Evolutionary conservation across 352 stramenopile genomes (phyloP).

Genomic region (Phytophthora colocasiae): DNA sequence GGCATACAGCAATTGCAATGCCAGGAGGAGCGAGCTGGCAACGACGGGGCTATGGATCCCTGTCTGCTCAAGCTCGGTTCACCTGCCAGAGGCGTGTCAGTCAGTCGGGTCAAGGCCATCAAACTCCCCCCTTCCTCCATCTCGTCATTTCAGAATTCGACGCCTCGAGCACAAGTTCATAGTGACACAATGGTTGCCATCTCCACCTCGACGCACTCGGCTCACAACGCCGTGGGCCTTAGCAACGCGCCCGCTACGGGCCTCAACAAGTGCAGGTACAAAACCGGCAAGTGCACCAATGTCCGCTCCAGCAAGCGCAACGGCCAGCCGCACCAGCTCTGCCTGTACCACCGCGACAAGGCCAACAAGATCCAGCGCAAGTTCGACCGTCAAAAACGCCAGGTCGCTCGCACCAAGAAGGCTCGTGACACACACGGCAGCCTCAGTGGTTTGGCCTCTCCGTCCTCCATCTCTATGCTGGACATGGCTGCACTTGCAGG

Average conservation of each 20-base stretch:
- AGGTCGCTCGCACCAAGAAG: conserved; percentile 71
- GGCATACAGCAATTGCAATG: conserved; percentile 29
- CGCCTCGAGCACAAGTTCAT: conserved; percentile 30
- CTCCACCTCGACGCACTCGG: conserved; percentile 28
- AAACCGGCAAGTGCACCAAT: conserved; percentile 90
- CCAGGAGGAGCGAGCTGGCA: conserved; percentile 10
- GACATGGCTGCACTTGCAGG: conserved; percentile 42
- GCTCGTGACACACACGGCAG: conserved; percentile 8
- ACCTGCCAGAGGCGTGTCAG: conserved; percentile 21
- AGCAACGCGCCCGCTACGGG: conserved; percentile 10
- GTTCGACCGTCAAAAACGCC: conserved; percentile 89
- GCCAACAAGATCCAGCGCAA: conserved; percentile 92
- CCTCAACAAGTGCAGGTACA: conserved; percentile 77
- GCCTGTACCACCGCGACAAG: conserved; percentile 89
- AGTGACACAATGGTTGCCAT: conserved; percentile 35
- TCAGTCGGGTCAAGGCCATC: conserved; percentile 33
- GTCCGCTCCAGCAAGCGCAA: conserved; percentile 85
- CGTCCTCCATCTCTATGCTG: conserved; percentile 39
- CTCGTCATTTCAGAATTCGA: conserved; percentile 43
- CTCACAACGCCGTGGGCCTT: conserved; percentile 23
- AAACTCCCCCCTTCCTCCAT: conserved; percentile 4
- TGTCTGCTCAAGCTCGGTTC: conserved; percentile 17
- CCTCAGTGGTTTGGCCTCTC: conserved; percentile 21
- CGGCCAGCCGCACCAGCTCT: conserved; percentile 88
- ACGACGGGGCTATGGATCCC: conserved; percentile 32